Conservation (phyloP, 495 filamentous ascomycete genomes). For the Annulohypoxylon maeteangense region DNA sequence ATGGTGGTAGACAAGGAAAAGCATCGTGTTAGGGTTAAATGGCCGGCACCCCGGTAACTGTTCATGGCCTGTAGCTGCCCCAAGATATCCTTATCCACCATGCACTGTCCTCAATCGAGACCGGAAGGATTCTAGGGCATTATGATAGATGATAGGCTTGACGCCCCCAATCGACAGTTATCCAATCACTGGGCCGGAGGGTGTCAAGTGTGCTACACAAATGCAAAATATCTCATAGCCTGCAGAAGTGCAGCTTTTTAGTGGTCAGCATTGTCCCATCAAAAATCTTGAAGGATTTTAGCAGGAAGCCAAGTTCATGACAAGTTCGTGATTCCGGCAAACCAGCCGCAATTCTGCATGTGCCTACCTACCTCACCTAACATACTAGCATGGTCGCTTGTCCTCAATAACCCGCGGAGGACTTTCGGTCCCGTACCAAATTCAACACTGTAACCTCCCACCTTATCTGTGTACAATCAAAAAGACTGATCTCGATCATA, state of each 20-base stretch:
- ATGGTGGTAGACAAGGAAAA: too few species aligned
- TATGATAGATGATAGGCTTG: neutral
- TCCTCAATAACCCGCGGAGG: too few species aligned
- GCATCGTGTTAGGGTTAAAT: too few species aligned
- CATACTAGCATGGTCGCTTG: too few species aligned
- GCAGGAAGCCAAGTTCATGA: neutral
- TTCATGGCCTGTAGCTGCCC: neutral
- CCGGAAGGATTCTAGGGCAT: neutral
- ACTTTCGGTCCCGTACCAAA: neutral
- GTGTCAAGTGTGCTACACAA: neutral
- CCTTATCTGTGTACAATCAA: neutral
- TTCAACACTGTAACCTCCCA: neutral
- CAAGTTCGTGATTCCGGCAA: neutral
- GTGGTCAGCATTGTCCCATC: neutral
- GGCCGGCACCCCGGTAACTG: neutral
- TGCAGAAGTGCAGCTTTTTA: neutral
- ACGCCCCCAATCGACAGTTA: neutral
- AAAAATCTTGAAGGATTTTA: neutral
- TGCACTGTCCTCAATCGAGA: neutral
- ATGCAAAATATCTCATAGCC: neutral
- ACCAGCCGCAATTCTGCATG: neutral
- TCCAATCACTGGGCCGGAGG: neutral
- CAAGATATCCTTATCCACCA: neutral
- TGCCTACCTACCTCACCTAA: too few species aligned
- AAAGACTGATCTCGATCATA: neutral